Base-by-base conservation (phyloP, 129 eudicot genomes). In the Pulicaria dysenterica region DNA sequence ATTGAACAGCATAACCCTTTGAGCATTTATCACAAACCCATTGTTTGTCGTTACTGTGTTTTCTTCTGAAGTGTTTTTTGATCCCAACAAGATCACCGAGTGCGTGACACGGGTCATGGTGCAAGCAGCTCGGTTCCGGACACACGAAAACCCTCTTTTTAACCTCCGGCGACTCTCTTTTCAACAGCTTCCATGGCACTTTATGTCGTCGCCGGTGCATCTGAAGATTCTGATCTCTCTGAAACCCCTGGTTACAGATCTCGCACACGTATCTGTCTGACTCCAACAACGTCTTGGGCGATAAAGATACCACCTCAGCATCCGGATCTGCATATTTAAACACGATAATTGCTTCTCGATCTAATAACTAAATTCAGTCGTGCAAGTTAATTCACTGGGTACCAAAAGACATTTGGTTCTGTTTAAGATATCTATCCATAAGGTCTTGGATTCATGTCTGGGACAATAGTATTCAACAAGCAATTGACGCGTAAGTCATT, bases 181-280 rank as follows among this genome's bases (percentile, higher is more conserved):
- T 89, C 7, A 86, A 45, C 6, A 89, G 67, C 79, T 89, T 89
- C 96, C 96, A 89, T 6, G 96, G 96, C 56, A 89, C 96, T 65
- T 89, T 89, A 78, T 89, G 96, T 15, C 96, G 62, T 6, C 96
- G 54, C 58, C 92, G 67, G 65, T 89, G 96, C 96, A 89, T 89
- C 84, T 89, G 96, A 1, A 89, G 83, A 58, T 89, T 89, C 56
- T 89, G 96, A 68, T 89, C 92, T 17, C 96, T 77, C 59, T 86
- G 96, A 16, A 89, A 89, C 5, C 96, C 89, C 75, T 86, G 96
- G 73, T 84, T 84, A 64, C 96, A 89, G 79, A 89, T 89, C 87
- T 89, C 96, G 45, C 96, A 89, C 16, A 89, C 83, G 69, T 89
- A 89, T 61, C 96, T 58, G 59, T 89, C 96, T 10, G 92, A 89